phyloP scores from a whole-genome alignment of 345 rosid species.

The Balakata baccata region DNA sequence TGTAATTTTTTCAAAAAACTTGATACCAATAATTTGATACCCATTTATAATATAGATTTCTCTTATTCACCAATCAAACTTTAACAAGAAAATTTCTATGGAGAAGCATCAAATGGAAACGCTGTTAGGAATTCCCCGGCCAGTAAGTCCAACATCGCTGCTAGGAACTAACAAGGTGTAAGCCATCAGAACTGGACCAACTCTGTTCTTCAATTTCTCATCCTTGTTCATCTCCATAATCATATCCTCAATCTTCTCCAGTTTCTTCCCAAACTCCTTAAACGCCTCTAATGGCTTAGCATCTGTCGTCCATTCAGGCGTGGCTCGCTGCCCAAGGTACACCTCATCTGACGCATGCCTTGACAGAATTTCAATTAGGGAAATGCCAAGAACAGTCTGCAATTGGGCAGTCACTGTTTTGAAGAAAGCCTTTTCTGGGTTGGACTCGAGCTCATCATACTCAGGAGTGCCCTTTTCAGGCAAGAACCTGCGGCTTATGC shows the following conservation, averaged over 20 bases:
- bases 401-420: conserved; percentile 49
- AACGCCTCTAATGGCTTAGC: conserved; percentile 31
- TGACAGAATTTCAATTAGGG: conserved; percentile 47
- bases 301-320: conserved; percentile 39
- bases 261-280: conserved; percentile 34
- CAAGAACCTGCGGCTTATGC: conserved; percentile 38
- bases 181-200: conserved; percentile 45
- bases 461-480: conserved; percentile 47
- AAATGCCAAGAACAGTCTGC: conserved; percentile 37
- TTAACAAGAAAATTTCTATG: too few species aligned
- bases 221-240: conserved; percentile 42
- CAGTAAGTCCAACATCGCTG: conserved; percentile 27
- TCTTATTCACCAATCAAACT: too few species aligned
- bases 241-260: conserved; percentile 35
- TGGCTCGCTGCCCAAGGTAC: conserved; percentile 50
- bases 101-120: conserved; percentile 35
- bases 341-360: conserved; percentile 47
- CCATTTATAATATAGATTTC: too few species aligned
- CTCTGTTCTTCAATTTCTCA: conserved; percentile 44
- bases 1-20: too few species aligned
- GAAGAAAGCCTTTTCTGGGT: conserved; percentile 41
- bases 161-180: conserved; percentile 45
- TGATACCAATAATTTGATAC: too few species aligned
- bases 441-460: conserved; percentile 31
- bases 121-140: conserved; percentile 56